A percentile compares a stretch with the other conserved stretches of the same genome.
Conservation (phyloP, 108 stramenopile species). For the Nannochloropsis salina region DNA sequence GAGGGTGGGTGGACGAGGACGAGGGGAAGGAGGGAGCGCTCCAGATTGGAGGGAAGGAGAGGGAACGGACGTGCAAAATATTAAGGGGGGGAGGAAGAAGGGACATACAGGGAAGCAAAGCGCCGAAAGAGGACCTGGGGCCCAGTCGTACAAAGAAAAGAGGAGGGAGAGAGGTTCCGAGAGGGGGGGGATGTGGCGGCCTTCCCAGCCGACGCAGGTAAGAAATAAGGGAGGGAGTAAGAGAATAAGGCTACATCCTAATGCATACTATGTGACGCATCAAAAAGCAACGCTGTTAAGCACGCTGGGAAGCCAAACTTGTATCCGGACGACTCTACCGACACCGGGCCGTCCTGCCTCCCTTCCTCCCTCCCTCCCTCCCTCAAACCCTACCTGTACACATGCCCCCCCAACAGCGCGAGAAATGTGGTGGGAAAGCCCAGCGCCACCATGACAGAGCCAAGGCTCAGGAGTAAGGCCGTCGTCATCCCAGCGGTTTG, state of each 20-base stretch:
- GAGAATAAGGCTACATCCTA: too few relatives aligned
- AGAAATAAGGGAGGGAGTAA: too few relatives aligned
- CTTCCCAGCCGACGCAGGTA: too few relatives aligned
- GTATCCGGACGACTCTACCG: too few relatives aligned
- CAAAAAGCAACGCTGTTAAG: too few relatives aligned
- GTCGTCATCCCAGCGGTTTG: background rate
- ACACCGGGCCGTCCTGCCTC: background rate
- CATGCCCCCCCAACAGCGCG: background rate
- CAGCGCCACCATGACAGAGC: background rate
- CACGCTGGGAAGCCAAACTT: background rate
- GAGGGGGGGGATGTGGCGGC: too few relatives aligned
- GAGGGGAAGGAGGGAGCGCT: background rate
- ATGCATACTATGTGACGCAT: too few relatives aligned
- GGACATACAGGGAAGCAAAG: background rate
- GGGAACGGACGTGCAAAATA: background rate
- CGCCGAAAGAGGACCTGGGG: background rate
- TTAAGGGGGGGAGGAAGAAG: background rate
- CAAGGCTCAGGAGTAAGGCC: background rate
- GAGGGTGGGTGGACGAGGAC: background rate
- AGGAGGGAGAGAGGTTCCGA: too few relatives aligned
- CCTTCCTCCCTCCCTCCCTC: background rate
- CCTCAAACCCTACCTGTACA: background rate
- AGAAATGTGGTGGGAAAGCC: background rate
- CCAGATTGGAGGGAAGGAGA: background rate
- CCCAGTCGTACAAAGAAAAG: too few relatives aligned